phyloP scores from a whole-genome alignment of 305 asterid genomes.

The Solanum hybrid region DNA sequence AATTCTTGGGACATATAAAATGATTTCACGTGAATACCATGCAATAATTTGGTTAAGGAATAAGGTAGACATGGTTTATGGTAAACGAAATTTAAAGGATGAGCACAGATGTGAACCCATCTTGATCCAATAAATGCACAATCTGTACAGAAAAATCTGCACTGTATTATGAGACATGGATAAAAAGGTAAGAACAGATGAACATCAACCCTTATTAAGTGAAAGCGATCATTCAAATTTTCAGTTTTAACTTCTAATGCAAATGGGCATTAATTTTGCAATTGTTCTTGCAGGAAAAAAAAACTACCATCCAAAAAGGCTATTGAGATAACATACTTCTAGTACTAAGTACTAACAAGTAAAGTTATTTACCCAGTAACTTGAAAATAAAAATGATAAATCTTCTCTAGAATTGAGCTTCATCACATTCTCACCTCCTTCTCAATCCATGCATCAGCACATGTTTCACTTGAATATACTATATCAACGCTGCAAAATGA shows the following conservation, averaged over 20 bases:
- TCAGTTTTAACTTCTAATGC: neutral
- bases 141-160: neutral
- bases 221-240: neutral
- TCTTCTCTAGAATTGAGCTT: neutral
- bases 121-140: neutral
- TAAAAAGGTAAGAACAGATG: neutral
- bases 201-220: neutral
- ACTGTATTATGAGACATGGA: neutral
- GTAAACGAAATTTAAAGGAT: neutral
- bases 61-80: neutral
- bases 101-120: neutral
- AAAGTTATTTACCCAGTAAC: neutral
- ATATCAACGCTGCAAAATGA: conserved; percentile 62
- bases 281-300: neutral
- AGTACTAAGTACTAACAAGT: neutral
- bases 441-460: conserved; percentile 98
- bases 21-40: neutral
- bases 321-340: neutral
- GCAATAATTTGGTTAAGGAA: neutral
- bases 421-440: conserved; percentile 59
- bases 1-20: neutral
- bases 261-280: neutral
- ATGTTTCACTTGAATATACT: conserved; percentile 70
- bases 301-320: neutral
- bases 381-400: neutral